phyloP scores from a whole-genome alignment of 176 grass and related monocot genomes.

The Elaeis guineensis region DNA sequence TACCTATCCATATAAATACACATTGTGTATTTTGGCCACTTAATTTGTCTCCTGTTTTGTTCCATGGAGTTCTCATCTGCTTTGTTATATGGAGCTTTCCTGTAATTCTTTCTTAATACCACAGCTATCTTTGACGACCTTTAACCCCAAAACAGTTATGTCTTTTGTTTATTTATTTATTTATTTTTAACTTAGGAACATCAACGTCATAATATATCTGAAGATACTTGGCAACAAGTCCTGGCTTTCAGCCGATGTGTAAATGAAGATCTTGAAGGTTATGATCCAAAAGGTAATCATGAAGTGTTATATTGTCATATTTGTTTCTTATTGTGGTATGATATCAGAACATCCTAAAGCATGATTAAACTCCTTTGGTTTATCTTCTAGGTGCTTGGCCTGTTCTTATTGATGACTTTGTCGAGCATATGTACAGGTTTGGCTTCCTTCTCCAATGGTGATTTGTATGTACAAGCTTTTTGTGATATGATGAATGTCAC shows the following conservation, averaged over 20 bases:
- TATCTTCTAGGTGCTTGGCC: slow-evolving; percentile 88
- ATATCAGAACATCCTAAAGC: neutral
- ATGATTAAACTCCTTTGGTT: slow-evolving; percentile 3
- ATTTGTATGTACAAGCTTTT: too few species aligned
- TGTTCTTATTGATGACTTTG: slow-evolving; percentile 95
- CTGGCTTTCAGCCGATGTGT: slow-evolving; percentile 82
- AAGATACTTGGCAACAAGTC: slow-evolving; percentile 93
- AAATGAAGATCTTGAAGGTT: slow-evolving; percentile 80
- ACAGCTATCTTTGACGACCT: too few species aligned
- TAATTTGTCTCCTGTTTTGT: too few species aligned
- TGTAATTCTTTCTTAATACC: too few species aligned
- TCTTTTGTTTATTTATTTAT: neutral
- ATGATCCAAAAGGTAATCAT: slow-evolving; percentile 81
- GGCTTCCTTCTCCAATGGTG: slow-evolving; percentile 2
- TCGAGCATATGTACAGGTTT: slow-evolving; percentile 95
- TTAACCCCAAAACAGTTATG: too few species aligned
- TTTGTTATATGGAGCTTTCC: too few species aligned
- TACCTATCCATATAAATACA: too few species aligned
- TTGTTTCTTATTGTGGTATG: neutral
- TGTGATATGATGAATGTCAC: too few species aligned
- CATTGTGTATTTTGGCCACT: too few species aligned
- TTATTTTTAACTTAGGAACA: slow-evolving; percentile 46
- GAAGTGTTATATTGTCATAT: neutral
- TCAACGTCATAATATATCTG: slow-evolving; percentile 81
- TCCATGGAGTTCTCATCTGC: too few species aligned